phyloP scores from a whole-genome alignment of 164 flowering plant species.

The Piper longum region DNA sequence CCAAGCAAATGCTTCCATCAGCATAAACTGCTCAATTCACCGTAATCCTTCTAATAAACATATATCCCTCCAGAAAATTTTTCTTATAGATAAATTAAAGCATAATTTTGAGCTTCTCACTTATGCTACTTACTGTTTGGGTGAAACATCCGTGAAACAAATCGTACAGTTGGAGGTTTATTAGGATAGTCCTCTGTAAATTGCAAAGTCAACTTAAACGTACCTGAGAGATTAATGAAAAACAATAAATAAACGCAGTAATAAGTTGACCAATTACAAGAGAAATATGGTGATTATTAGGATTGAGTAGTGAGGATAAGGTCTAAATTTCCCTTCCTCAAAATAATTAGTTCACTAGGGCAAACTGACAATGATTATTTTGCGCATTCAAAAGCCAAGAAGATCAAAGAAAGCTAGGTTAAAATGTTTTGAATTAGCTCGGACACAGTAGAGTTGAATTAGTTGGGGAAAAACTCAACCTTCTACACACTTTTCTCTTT shows the following conservation, averaged over 20 bases:
- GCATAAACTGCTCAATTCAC: constrained; percentile 20
- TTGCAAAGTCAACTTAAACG: constrained; percentile 26
- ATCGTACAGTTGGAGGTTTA: constrained; percentile 25
- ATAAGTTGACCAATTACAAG: neutral
- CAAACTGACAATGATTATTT: too few relatives aligned
- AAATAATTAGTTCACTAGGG: too few relatives aligned
- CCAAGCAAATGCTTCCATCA: constrained; percentile 31
- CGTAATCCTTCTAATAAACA: neutral
- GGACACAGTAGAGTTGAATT: too few relatives aligned
- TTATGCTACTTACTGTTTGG: constrained; percentile 24
- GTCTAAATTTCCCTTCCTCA: too few relatives aligned
- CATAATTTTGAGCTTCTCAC: neutral
- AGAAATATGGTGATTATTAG: neutral
- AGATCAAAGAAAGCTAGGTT: too few relatives aligned
- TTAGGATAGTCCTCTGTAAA: constrained; percentile 28
- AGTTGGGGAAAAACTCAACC: too few relatives aligned
- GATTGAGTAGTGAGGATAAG: too few relatives aligned
- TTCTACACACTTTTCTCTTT: too few relatives aligned
- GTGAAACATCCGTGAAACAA: constrained; percentile 29
- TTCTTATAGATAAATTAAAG: neutral
- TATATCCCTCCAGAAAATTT: neutral
- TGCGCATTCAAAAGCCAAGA: too few relatives aligned
- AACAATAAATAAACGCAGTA: neutral
- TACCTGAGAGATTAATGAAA: constrained; percentile 9
- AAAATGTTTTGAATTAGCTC: too few relatives aligned